Conservation (phyloP, 495 filamentous ascomycete species). For the Neohortaea acidophila region DNA sequence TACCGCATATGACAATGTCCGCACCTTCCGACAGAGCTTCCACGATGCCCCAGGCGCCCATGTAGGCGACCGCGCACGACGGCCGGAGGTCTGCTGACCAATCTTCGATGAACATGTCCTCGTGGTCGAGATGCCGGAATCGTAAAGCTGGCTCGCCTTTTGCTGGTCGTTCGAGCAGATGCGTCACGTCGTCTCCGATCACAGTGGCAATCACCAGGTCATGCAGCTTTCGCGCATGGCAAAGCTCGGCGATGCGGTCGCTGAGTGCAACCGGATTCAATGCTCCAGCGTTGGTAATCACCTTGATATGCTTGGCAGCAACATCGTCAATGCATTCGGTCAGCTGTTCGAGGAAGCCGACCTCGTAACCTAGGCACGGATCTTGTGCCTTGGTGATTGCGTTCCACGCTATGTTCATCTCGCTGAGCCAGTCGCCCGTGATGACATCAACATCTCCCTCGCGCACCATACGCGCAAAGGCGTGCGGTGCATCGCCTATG, state of each 20-base stretch:
- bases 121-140: background rate
- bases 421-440: background rate
- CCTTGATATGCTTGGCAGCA: conserved; percentile 29
- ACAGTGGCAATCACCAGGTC: conserved; percentile 33
- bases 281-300: conserved; percentile 34
- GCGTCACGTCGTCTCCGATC: conserved; percentile 32
- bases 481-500: conserved; percentile 4
- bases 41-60: conserved; percentile 21
- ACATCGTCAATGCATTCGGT: conserved; percentile 34
- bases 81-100: conserved; percentile 16
- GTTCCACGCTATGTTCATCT: conserved; percentile 23
- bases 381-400: conserved; percentile 28
- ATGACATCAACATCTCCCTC: conserved; percentile 2
- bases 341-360: conserved; percentile 31
- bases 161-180: conserved; percentile 18
- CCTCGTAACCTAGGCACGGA: conserved; percentile 26
- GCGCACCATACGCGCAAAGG: conserved; percentile 4
- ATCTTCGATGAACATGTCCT: conserved; percentile 11
- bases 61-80: conserved; percentile 21
- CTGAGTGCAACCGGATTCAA: conserved; percentile 29
- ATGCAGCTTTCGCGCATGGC: conserved; percentile 24
- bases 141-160: conserved; percentile 12
- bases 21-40: conserved; percentile 17
- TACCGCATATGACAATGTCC: conserved; percentile 23
- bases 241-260: conserved; percentile 24